A percentile compares a stretch with the other conserved stretches of the same genome.
Conservation (phyloP, 2,329 filamentous ascomycete genomes). For the Neonectria sp. region DNA sequence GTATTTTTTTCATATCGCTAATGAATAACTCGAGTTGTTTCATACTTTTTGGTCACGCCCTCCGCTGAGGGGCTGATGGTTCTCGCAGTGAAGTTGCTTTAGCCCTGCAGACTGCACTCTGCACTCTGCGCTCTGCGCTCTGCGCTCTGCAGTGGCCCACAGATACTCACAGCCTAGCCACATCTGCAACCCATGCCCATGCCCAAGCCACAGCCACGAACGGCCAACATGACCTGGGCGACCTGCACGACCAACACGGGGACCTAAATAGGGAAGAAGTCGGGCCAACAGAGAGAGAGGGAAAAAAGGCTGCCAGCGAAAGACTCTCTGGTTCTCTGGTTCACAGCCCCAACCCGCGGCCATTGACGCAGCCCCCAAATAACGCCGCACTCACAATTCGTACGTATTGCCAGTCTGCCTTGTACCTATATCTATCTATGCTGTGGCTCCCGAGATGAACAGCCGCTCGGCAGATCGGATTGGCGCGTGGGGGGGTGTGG, state of each 20-base stretch:
- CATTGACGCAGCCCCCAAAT: neutral
- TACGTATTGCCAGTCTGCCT: constrained; percentile 16
- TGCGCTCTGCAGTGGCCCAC: neutral
- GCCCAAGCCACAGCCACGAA: constrained; percentile 33
- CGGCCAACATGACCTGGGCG: constrained; percentile 12
- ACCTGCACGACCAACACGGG: constrained; percentile 21
- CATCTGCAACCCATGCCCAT: constrained; percentile 46
- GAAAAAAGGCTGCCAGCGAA: neutral
- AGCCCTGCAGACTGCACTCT: constrained; percentile 29
- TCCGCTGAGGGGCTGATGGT: constrained; percentile 1
- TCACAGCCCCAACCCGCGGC: constrained; percentile 20
- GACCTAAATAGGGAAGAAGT: constrained; percentile 8
- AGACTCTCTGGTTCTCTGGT: neutral
- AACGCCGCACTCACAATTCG: neutral
- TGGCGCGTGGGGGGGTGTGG: constrained; percentile 28
- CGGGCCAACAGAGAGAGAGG: neutral
- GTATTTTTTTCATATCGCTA: constrained; percentile 16
- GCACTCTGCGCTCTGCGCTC: too few species aligned
- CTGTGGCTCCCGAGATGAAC: constrained; percentile 23
- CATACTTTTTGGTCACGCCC: constrained; percentile 3
- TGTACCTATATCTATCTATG: neutral
- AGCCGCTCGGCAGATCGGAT: constrained; percentile 34
- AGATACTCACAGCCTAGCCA: constrained; percentile 40
- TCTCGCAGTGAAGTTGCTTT: constrained; percentile 40
- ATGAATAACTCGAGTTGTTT: constrained; percentile 26